Evolutionary conservation across 805 yeast genomes (phyloP), one percentile per base, ranked within the genome.

Genomic region (Blastobotrys peoriensis): DNA sequence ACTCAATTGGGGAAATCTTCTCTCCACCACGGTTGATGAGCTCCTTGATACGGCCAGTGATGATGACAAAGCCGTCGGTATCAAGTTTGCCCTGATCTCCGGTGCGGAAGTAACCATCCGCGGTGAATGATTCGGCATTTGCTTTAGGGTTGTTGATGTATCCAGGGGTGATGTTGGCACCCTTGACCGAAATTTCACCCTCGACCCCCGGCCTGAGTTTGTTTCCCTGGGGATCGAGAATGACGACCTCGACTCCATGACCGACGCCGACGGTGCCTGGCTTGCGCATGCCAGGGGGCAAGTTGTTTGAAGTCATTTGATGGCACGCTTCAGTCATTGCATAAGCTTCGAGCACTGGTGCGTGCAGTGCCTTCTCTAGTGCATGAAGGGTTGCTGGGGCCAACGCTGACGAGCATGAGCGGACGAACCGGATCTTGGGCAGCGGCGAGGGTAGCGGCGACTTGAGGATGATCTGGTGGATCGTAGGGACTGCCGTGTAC

Each of bases 301-400:
- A 62, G 51, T 75, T 72, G 61, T 82, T 82, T 2, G 87, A 80
- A 8, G 85, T 78, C 81, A 82, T 83, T 61, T 82, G 87, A 60
- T 82, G 88, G n/a, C 85, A 72, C 1, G 86, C 86, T 58, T 82
- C 89, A 1, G 88, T 82, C 86, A 82, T 81, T 3, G 87, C 88
- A 57, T 82, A 82, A 0, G 88, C 88, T 60, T 82, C 89, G 13
- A 81, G 58, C 0, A 82, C 87, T 0, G 87, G 87, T 0, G 85
- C 82, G 5, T 73, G 64, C 60, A 82, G 76, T 23, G 70, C 67
- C 38, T 63, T 48, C 53, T 82, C 88, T 39, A 82, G 66, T 58
- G 73, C 69, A 43, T 67, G 67, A 66, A 82, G 75, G 4, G 79
- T 79, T 1, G 79, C 61, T 2, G 86, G 86, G 1, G 87, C 85